Evolutionary conservation across 768 basidiomycete genomes (phyloP).

Genomic region (Phaeolepiota aurea): DNA sequence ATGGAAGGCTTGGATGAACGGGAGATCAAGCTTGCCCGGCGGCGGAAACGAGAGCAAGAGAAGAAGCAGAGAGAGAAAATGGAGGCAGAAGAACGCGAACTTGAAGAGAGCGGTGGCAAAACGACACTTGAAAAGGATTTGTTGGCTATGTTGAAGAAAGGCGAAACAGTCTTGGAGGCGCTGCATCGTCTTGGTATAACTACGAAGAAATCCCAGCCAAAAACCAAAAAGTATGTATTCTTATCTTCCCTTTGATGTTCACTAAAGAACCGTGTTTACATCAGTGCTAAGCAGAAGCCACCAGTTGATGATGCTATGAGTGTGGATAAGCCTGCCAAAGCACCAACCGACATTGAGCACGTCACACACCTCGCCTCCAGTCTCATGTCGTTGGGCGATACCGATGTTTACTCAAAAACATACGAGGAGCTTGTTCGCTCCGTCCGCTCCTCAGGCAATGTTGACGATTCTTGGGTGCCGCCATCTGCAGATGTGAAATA

Average conservation of each 20-base stretch:
- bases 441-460: constrained; percentile 63
- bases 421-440: constrained; percentile 79
- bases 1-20: constrained; percentile 84
- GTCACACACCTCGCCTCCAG: constrained; percentile 85
- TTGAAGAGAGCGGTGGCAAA: constrained; percentile 60
- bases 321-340: constrained; percentile 35
- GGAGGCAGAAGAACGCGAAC: constrained; percentile 66
- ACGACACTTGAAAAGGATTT: constrained; percentile 58
- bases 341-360: constrained; percentile 55
- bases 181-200: constrained; percentile 75
- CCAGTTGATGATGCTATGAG: constrained; percentile 32
- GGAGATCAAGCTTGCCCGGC: constrained; percentile 77
- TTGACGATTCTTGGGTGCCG: constrained; percentile 64
- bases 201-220: constrained; percentile 43
- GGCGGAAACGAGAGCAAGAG: constrained; percentile 69
- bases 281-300: constrained; percentile 16
- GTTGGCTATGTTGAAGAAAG: constrained; percentile 70
- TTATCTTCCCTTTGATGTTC: constrained; percentile 1
- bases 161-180: constrained; percentile 87
- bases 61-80: constrained; percentile 61
- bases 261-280: not conserved
- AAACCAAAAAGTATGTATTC: constrained; percentile 20
- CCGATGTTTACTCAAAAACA: constrained; percentile 78
- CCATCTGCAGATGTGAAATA: constrained; percentile 70
- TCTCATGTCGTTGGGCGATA: constrained; percentile 79